Base-by-base conservation (phyloP, 306 rosid genomes). In the Malus sieversii region DNA sequence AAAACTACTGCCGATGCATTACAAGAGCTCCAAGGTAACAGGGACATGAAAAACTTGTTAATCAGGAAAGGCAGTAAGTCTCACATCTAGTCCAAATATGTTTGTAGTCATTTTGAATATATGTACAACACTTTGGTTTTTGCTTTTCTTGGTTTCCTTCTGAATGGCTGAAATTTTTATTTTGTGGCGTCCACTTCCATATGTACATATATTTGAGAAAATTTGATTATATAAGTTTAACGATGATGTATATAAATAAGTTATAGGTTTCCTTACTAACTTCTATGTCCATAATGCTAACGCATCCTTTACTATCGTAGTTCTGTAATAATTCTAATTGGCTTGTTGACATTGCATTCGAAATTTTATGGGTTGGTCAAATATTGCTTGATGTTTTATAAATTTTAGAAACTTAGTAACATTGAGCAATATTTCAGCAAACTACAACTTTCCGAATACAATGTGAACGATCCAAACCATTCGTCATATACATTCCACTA, bases 21-120 rank as follows among this genome's bases (percentile, higher is more conserved):
- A 82, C 86, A 90, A 91, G 98, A 94, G 89, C 89, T 88, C 59
- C 88, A 86, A 72, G 83, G 82, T 57, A 92, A 91, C 87, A 86
- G 81, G 83, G 88, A 85, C 62, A 85, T 88, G 91, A 94, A 90
- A 71, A 88, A 81, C 59, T 32, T 82, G 89, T 70, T 91, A 78
- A 85, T 88, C 14, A 78, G 27, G 71, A 86, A 64, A 75, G 85
- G 82, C 22, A 63, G 80, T 13, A 82, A 86, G 52, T 75, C 85
- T 63, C 80, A 70, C 14, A 65, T 30, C 40, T 87, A 85, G 80
- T 78, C 48, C 45, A 40, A 59, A 60, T 73, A 32, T 64, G 78
- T 67, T 52, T 29, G 73, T 59, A 15, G 48, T 27, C 81, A 64
- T 77, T 76, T 63, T 68, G 53, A 40, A 67, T 77, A 61, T 53